Evolutionary conservation across 495 filamentous ascomycete genomes (phyloP).

Genomic region (Platismatia glauca): DNA sequence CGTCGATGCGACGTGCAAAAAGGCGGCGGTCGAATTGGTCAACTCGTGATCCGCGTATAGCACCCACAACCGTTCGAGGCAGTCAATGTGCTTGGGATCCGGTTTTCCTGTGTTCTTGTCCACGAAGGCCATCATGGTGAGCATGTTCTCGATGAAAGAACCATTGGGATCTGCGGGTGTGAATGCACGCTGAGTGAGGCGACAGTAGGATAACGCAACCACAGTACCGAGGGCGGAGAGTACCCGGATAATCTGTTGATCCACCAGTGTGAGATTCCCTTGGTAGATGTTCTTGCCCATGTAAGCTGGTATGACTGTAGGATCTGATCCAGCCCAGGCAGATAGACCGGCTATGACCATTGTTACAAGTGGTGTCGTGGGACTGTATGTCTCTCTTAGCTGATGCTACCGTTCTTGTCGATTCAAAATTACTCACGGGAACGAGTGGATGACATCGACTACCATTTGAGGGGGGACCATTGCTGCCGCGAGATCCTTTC

Average conservation of each 20-base stretch:
- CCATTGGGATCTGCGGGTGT: slow-evolving; percentile 29
- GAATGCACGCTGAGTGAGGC: slow-evolving; percentile 30
- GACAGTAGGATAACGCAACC: slow-evolving; percentile 34
- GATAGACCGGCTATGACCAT: slow-evolving; percentile 38
- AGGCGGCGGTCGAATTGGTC: slow-evolving; percentile 44
- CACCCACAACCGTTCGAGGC: slow-evolving; percentile 37
- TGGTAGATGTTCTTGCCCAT: slow-evolving; percentile 33
- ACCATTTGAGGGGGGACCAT: slow-evolving; percentile 1
- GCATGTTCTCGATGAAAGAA: slow-evolving; percentile 36
- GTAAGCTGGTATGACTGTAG: slow-evolving; percentile 32
- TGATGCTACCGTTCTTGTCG: no score
- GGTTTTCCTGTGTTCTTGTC: background rate
- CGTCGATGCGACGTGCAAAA: slow-evolving; percentile 42
- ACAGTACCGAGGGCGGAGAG: slow-evolving; percentile 33
- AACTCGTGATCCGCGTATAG: slow-evolving; percentile 45
- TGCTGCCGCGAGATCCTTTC: slow-evolving; percentile 25
- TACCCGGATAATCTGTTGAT: slow-evolving; percentile 35
- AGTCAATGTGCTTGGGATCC: slow-evolving; percentile 22
- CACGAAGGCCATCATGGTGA: slow-evolving; percentile 38
- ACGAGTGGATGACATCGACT: background rate
- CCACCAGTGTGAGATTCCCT: slow-evolving; percentile 30
- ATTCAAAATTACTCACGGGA: background rate
- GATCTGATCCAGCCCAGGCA: slow-evolving; percentile 32
- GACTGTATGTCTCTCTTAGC: background rate
- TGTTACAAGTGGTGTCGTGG: slow-evolving; percentile 19